phyloP scores from a whole-genome alignment of 352 stramenopile species.

The Phytophthora megakarya region DNA sequence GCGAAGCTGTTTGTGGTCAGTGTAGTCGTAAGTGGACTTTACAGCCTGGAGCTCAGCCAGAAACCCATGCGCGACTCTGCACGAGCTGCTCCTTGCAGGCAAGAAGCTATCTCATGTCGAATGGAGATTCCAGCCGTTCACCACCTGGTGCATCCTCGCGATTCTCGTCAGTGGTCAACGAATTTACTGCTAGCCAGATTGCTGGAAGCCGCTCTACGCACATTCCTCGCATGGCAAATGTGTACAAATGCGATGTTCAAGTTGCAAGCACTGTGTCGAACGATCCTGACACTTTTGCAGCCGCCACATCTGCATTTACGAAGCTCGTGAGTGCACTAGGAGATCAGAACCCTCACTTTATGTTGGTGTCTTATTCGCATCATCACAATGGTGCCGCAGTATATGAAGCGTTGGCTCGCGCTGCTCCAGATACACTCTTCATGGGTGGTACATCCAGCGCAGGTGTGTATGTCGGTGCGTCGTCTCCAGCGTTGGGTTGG shows the following conservation, averaged over 20 bases:
- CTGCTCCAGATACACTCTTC: constrained; percentile 78
- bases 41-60: constrained; percentile 58
- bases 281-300: constrained; percentile 61
- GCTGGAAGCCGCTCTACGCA: constrained; percentile 29
- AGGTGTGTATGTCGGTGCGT: constrained; percentile 53
- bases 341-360: constrained; percentile 73
- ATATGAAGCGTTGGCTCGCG: constrained; percentile 63
- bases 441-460: constrained; percentile 79
- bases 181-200: constrained; percentile 35
- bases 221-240: constrained; percentile 22
- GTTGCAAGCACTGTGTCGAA: constrained; percentile 72
- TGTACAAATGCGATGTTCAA: constrained; percentile 59
- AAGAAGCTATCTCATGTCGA: constrained; percentile 56
- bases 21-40: constrained; percentile 86
- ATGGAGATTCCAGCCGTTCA: constrained; percentile 36
- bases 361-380: constrained; percentile 80
- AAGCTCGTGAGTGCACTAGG: constrained; percentile 62
- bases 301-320: constrained; percentile 58
- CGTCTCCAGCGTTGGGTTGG: constrained; percentile 19
- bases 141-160: constrained; percentile 42
- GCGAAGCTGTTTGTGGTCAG: constrained; percentile 80
- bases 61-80: constrained; percentile 77
- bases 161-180: constrained; percentile 31
- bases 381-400: constrained; percentile 58
- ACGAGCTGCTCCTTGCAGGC: constrained; percentile 82